Evolutionary conservation across 164 flowering plant genomes (phyloP), one percentile per base, ranked within the genome.

Genomic region (Vitis rotundifolia): DNA sequence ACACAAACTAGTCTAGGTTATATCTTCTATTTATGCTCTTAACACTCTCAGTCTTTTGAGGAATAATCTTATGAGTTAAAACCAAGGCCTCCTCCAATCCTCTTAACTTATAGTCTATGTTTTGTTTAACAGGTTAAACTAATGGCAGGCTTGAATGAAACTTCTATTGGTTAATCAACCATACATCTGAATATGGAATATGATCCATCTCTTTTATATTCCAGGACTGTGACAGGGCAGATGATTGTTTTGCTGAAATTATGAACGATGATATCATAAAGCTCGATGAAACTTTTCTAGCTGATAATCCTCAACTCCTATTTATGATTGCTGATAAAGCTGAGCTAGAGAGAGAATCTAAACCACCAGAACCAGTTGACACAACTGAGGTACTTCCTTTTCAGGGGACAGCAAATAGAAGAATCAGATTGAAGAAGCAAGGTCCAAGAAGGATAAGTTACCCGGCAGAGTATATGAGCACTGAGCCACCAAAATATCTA

Each of bases 251-350:
- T 63, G 87, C 84, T 1, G 94, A 87, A 2, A 89, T 89, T 74
- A 61, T 89, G 77, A 87, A 87, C 19, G 91, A 89, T 63, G 91
- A 89, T 50, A 89, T 89, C 59, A 75, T 89, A 50, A 76, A 83
- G 58, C 89, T 87, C 14, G 90, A 86, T 50, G 82, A 82, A 62
- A n/a, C 80, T 10, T 64, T 82, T 52, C n/a, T 75, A 14, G 60
- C 77, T 18, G 26, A 31, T 3, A 14, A 29, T 48, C 64, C 76
- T 18, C 37, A 44, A 50, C 51, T 8, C 19, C 49, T 60, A 6
- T 70, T 79, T 16, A 19, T 50, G 29, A 49, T 44, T 52, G 37
- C 66, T 9, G 19, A 47, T 3, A 57, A 49, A 4, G 29, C 56
- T 6, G 75, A 67, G 28, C 55, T 63, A 14, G 71, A 67, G 31